Percentiles rank a stretch among this genome's conserved stretches.
Evolutionary conservation across 179 eudicot genomes (phyloP).

Genomic region (Actinidia arguta): DNA sequence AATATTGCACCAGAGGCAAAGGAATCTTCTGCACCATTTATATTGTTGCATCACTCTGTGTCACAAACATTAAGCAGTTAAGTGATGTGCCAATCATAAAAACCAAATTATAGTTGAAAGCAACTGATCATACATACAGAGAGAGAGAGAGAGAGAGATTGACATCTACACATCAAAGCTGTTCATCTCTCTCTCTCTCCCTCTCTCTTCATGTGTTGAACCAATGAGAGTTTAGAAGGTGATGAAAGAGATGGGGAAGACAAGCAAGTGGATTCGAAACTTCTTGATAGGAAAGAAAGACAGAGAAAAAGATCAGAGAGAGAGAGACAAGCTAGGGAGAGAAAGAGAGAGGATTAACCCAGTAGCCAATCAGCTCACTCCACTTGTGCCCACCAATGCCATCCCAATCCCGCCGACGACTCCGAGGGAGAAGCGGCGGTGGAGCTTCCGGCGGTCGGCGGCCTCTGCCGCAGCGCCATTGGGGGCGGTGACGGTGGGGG

Average conservation of each 20-base stretch:
- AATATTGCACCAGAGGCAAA: too few relatives aligned
- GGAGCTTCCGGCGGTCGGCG: constrained; percentile 89
- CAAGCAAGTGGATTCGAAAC: constrained; percentile 77
- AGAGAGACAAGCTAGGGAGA: too few relatives aligned
- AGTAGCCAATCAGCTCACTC: neutral
- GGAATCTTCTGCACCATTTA: too few relatives aligned
- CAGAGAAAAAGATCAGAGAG: constrained; percentile 4
- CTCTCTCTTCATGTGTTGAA: neutral
- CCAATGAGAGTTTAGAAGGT: constrained; percentile 3
- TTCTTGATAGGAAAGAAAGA: constrained; percentile 70
- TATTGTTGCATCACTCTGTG: too few relatives aligned
- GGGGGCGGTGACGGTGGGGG: neutral
- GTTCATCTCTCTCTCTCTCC: neutral
- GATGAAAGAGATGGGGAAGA: constrained; percentile 66
- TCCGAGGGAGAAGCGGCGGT: constrained; percentile 82
- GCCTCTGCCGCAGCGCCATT: constrained; percentile 28
- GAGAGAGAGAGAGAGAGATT: neutral
- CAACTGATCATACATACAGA: constrained; percentile 11
- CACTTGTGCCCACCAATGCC: constrained; percentile 40
- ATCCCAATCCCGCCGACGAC: constrained; percentile 50
- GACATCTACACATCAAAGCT: constrained; percentile 18
- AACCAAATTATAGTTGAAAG: constrained; percentile 15
- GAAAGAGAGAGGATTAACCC: constrained; percentile 23
- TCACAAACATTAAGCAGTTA: too few relatives aligned
- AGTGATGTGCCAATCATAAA: constrained; percentile 4